Evolutionary conservation across 331 rosid genomes (phyloP), one percentile per base, ranked within the genome.

Genomic region (Rosa hybrid): DNA sequence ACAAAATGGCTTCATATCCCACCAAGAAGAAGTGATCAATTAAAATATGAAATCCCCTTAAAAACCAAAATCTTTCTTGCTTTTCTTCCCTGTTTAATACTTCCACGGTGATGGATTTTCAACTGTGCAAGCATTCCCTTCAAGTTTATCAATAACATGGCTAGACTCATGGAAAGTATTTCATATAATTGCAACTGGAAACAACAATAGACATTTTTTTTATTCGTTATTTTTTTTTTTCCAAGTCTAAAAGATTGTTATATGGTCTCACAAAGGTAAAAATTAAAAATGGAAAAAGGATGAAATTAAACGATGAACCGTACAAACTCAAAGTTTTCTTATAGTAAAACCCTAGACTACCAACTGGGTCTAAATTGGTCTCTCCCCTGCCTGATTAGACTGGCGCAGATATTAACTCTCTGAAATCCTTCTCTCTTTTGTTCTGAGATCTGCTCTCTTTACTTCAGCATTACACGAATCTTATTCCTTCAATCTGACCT

Each of bases 1-100:
- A 89, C 88, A 87, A 89, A 70, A 63, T 89, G 90, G 90, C 87
- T 59, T 89, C 92, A 41, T 89, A 80, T 83, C 92, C 90, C n/a
- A 84, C 88, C 81, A 89, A 89, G 77, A 81, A 84, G 71, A 76
- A 75, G 0, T 84, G 77, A 86, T 82, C 18, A 2, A 56, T 34
- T 48, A 10, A 67, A 17, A 16, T 54, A 34, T 20, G 38, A 12
- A 38, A 42, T 41, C 48, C 49, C 25, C 11, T 63, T 12, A 13
- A 16, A 6, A 54, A 49, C 38, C 77, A 74, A 54, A 68, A 0
- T 57, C 56, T 39, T 17, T 9, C 27, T 63, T 67, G 71, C 74
- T n/a, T 25, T 14, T 21, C 64, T 57, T 76, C 57, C 77, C 67
- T 63, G 11, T 73, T 78, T 23, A n/a, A 56, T 20, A 56, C 81